Conservation (phyloP, 179 eudicot species). For the Pouteria campechiana region DNA sequence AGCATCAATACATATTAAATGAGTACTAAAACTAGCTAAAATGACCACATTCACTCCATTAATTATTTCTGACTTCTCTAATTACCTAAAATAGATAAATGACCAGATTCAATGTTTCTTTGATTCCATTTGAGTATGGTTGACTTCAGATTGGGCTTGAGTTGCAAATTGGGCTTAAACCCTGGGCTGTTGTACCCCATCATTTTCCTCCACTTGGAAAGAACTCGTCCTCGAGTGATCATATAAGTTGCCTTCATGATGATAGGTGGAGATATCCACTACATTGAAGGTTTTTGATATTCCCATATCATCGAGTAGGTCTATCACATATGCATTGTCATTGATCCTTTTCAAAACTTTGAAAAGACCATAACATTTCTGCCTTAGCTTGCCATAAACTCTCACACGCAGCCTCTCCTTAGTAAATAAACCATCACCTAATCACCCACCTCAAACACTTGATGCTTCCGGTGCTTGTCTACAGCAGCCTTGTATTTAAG, state of each 20-base stretch:
- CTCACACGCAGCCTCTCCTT: neutral
- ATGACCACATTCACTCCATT: too few relatives aligned
- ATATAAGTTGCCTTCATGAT: too few relatives aligned
- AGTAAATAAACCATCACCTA: neutral
- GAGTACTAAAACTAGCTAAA: too few relatives aligned
- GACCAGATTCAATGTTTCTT: too few relatives aligned
- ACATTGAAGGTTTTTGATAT: neutral
- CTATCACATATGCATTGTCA: too few relatives aligned
- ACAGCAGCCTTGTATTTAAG: neutral
- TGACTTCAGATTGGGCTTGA: too few relatives aligned
- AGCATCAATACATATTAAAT: too few relatives aligned
- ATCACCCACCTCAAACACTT: neutral
- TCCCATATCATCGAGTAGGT: neutral
- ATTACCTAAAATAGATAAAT: too few relatives aligned
- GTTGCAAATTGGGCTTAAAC: too few relatives aligned
- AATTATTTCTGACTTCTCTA: too few relatives aligned
- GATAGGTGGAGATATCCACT: neutral
- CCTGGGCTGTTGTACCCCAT: neutral
- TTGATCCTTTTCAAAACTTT: neutral
- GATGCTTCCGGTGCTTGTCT: neutral
- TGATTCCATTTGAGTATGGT: too few relatives aligned
- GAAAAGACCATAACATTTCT: neutral
- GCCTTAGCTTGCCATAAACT: neutral
- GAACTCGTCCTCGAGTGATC: neutral
- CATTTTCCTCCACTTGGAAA: neutral